Evolutionary conservation across 495 filamentous ascomycete genomes (phyloP), one percentile per base, ranked within the genome.

Genomic region (Margaritispora aquatica): DNA sequence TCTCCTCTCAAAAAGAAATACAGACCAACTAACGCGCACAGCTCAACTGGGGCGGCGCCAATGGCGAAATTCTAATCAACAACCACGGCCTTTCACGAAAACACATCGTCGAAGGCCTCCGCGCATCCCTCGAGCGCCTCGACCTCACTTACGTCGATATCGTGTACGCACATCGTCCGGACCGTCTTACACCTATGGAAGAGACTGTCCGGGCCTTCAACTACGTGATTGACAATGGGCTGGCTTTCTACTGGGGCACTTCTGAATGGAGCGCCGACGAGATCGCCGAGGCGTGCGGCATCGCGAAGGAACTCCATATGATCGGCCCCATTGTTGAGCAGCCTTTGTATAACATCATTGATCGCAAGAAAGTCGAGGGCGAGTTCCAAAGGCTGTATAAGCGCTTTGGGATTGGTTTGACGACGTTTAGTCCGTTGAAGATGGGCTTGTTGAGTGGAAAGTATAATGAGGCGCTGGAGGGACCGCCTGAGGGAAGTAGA

Each of bases 341-440:
- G 76, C 90, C 90, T 27, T 79, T 85, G 64, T 95, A 95, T 71
- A 92, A 90, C 72, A 79, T 92, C 67, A 75, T 95, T 34, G 74
- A 73, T 49, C 91, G 70, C 73, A 77, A 46, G 82, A 92, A 65
- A 89, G 88, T 92, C 17, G 90, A 95, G 73, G 75, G 77, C 51
- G 85, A 94, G 66, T 94, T 79, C 71, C 78, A 75, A 38, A 79
- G 79, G 55, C 69, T 89, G 29, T 90, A 84, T 62, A 74, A 79
- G 49, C 80, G 72, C 76, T 81, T 64, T 82, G 85, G 11, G 73
- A 84, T 26, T 87, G 88, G n/a, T 72, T 38, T 88, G 62, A 92
- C 89, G 11, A 82, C 81, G 22, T 93, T 82, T 70, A 84, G 78
- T 4, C 89, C 89, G 4, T 73, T 93, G 26, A 83, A 85, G 63